Conservation (phyloP, 2,329 filamentous ascomycete genomes). For the Pleoardoris graminearum region DNA sequence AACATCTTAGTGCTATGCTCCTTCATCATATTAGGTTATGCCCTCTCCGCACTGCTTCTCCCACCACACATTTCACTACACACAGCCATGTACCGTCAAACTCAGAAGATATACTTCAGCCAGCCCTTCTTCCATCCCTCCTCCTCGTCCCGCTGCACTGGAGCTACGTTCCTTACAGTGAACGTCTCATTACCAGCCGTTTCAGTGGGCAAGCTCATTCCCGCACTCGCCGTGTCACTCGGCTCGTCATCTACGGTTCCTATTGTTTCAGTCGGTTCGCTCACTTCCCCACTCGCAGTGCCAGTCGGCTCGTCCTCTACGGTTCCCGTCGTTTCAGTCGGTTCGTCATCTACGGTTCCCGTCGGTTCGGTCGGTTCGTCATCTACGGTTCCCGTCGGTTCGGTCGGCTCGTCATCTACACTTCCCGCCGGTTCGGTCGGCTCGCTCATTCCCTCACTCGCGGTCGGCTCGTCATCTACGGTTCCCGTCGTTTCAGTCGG, state of each 20-base stretch:
- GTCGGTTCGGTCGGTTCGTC: neutral
- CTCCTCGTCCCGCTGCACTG: neutral
- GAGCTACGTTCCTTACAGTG: neutral
- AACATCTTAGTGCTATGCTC: too few relatives aligned
- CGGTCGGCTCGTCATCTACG: neutral
- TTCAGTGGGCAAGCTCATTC: neutral
- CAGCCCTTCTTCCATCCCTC: neutral
- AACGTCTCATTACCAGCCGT: neutral
- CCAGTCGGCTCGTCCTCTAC: neutral
- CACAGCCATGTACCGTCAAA: too few relatives aligned
- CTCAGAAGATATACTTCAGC: neutral
- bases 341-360: neutral
- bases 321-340: neutral
- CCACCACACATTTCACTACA: too few relatives aligned
- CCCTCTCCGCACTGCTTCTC: too few relatives aligned
- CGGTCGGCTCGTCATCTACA: too few relatives aligned
- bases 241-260: neutral
- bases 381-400: neutral
- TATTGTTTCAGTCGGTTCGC: too few relatives aligned
- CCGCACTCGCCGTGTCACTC: neutral
- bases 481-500: neutral
- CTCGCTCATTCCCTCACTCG: neutral
- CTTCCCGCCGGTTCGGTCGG: neutral
- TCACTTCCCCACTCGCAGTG: neutral
- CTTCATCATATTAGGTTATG: too few relatives aligned